phyloP scores from a whole-genome alignment of 78 protist genomes.

The Creolimax fragrantissima region DNA sequence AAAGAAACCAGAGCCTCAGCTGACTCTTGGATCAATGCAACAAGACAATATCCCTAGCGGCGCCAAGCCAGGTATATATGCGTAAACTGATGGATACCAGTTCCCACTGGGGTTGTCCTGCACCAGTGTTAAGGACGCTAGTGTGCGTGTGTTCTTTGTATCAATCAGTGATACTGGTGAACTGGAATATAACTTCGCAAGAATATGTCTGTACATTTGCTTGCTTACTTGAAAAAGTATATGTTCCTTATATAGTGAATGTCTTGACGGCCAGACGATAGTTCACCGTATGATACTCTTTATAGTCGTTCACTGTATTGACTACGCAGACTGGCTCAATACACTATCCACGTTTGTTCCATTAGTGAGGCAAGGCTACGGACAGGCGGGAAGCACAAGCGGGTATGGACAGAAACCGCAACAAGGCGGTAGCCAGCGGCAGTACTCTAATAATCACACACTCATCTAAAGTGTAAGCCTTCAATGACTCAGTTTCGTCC shows the following conservation, averaged over 20 bases:
- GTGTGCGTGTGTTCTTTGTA: background rate
- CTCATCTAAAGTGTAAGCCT: too few species aligned
- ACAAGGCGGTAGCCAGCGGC: background rate
- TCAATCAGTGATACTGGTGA: background rate
- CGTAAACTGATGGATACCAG: background rate
- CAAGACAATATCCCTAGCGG: background rate
- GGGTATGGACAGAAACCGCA: background rate
- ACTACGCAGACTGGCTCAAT: background rate
- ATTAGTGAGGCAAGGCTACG: background rate
- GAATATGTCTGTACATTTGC: too few species aligned
- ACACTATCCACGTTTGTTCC: background rate
- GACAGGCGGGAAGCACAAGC: background rate
- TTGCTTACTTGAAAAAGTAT: too few species aligned
- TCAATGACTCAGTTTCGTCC: too few species aligned
- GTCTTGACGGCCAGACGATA: background rate
- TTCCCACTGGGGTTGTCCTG: background rate
- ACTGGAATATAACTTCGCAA: background rate
- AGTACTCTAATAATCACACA: background rate
- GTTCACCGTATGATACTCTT: background rate
- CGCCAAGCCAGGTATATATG: background rate
- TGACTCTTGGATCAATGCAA: background rate
- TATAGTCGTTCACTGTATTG: background rate
- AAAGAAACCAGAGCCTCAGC: background rate
- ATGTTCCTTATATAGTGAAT: too few species aligned
- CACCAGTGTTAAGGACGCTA: background rate